A percentile compares a stretch with the other conserved stretches of the same genome.
These are phyloP conservation scores for Ambrosia trifida DNA, from an alignment of 129 eudicot species.

Conservation along the genomic window DNA sequence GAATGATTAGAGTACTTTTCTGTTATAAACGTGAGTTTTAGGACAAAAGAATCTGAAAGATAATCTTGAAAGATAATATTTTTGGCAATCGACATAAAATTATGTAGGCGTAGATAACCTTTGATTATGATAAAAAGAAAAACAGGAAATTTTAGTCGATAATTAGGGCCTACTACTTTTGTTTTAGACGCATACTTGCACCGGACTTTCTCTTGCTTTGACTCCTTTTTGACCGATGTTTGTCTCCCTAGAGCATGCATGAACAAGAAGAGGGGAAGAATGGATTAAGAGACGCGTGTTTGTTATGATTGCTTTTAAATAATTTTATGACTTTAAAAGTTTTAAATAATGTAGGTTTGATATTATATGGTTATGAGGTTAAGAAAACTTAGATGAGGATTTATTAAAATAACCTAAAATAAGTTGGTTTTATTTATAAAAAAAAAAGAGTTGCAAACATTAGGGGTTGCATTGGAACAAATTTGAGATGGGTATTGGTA, in stretches of 20 bases:
- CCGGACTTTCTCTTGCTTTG: constrained; percentile 13
- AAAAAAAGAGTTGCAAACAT: too few species aligned
- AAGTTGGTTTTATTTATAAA: neutral
- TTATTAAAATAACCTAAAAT: neutral
- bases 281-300: constrained; percentile 27
- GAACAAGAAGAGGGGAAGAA: constrained; percentile 15
- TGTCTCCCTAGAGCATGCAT: constrained; percentile 36
- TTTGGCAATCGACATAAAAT: neutral
- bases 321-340: neutral
- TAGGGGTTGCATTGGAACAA: too few species aligned
- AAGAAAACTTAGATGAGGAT: neutral
- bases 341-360: neutral
- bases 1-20: neutral
- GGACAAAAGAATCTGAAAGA: neutral
- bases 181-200: constrained; percentile 21
- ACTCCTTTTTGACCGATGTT: constrained; percentile 36
- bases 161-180: constrained; percentile 34
- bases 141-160: constrained; percentile 3
- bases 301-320: neutral
- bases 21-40: neutral
- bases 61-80: neutral
- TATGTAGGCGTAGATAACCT: neutral
- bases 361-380: neutral
- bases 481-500: too few species aligned
- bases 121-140: neutral